These are phyloP conservation scores for Parietichytrium sp. DNA, from an alignment of 108 stramenopile genomes.

Conservation along the genomic window DNA sequence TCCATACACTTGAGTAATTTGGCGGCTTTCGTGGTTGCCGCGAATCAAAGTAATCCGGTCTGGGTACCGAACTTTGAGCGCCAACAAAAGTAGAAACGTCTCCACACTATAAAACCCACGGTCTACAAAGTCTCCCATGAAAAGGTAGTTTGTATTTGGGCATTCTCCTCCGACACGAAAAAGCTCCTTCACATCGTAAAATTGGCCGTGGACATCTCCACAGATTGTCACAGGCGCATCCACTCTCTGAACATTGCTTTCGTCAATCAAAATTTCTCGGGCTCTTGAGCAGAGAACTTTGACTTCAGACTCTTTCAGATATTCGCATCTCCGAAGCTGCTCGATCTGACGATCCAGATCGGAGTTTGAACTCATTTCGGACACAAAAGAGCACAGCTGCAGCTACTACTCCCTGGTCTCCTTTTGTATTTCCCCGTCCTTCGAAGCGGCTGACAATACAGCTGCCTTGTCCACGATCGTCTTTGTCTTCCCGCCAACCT, in stretches of 20 bases:
- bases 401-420: too few relatives aligned
- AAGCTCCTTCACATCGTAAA: conserved; percentile 93
- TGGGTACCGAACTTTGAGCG: conserved; percentile 94
- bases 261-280: conserved; percentile 95
- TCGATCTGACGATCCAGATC: conserved; percentile 87
- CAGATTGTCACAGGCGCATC: conserved; percentile 98
- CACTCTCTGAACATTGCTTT: conserved; percentile 95
- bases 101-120: conserved; percentile 97
- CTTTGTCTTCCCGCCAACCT: too few relatives aligned
- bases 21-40: conserved; percentile 93
- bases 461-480: too few relatives aligned
- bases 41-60: conserved; percentile 96
- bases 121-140: conserved; percentile 99
- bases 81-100: conserved; percentile 89
- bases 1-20: conserved; percentile 97
- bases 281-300: conserved; percentile 92
- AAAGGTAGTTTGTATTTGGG: conserved; percentile 95
- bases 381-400: too few relatives aligned
- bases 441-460: too few relatives aligned
- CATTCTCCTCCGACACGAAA: conserved; percentile 98
- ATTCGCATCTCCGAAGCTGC: conserved; percentile 90
- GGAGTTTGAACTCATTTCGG: conserved; percentile 24
- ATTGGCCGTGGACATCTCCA: conserved; percentile 99
- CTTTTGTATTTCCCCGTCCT: too few relatives aligned
- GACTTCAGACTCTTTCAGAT: conserved; percentile 95